These are phyloP conservation scores for Abrus precatorius DNA, from an alignment of 306 rosid genomes.

Conservation along the genomic window DNA sequence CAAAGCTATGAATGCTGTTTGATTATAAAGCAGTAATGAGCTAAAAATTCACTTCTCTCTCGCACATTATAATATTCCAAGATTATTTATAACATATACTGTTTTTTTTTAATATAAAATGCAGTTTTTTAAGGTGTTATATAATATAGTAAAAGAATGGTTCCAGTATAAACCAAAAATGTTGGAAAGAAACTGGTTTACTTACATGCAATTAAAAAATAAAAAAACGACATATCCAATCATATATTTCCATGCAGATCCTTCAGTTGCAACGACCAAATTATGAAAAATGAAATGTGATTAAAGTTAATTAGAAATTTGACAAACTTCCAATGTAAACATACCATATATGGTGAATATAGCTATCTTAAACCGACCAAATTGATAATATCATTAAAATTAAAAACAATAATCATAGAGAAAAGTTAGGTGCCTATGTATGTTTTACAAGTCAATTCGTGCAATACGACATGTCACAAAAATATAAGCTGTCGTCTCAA, in stretches of 20 bases:
- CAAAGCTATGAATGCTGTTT: background rate
- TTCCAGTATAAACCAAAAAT: background rate
- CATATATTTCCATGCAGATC: constrained; percentile 19
- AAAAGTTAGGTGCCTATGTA: background rate
- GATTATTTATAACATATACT: background rate
- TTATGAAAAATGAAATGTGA: background rate
- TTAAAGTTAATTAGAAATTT: background rate
- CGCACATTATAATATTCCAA: background rate
- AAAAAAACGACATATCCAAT: background rate
- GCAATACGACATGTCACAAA: constrained; percentile 38
- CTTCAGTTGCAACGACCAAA: constrained; percentile 8
- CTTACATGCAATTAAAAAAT: background rate
- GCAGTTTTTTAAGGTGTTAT: background rate
- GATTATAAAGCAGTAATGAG: background rate
- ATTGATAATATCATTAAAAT: background rate
- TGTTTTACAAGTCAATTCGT: constrained; percentile 24
- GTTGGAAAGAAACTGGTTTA: background rate
- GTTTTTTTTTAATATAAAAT: background rate
- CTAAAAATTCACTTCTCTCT: background rate
- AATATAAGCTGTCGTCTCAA: constrained; percentile 39
- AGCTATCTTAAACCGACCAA: constrained; percentile 8
- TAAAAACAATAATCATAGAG: background rate
- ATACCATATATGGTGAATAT: background rate
- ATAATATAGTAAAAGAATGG: background rate
- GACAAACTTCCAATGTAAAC: background rate